Evolutionary conservation across 140 eudicot species (phyloP).

Genomic region (Bidens hawaiensis): DNA sequence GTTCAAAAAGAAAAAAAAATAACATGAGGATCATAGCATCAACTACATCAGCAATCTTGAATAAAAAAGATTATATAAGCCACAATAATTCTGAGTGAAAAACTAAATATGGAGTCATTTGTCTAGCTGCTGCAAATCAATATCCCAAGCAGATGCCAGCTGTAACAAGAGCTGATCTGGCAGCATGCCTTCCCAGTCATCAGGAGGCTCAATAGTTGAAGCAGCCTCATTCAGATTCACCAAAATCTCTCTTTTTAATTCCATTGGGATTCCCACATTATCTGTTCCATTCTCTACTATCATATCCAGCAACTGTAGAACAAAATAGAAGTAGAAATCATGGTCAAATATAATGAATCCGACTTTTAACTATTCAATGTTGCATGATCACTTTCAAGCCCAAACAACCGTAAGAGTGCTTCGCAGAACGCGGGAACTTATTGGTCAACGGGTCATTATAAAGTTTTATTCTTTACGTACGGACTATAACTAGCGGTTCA

Average conservation of each 20-base stretch:
- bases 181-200: constrained; percentile 91
- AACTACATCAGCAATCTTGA: constrained; percentile 19
- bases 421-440: background rate
- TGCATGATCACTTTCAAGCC: background rate
- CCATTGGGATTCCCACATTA: constrained; percentile 57
- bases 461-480: background rate
- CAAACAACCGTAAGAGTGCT: no score
- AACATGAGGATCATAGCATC: constrained; percentile 8
- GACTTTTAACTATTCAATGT: background rate
- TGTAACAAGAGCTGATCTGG: constrained; percentile 88
- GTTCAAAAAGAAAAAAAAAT: background rate
- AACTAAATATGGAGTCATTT: constrained; percentile 15
- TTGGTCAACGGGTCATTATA: background rate
- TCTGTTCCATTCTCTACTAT: constrained; percentile 69
- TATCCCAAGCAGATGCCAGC: constrained; percentile 85
- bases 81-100: background rate
- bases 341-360: background rate
- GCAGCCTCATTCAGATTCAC: constrained; percentile 69
- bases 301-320: constrained; percentile 62
- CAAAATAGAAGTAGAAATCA: background rate
- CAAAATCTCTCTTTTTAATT: constrained; percentile 66
- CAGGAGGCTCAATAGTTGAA: constrained; percentile 65
- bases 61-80: constrained; percentile 19
- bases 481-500: background rate
- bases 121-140: constrained; percentile 72